A percentile compares a stretch with the other conserved stretches of the same genome.
Evolutionary conservation across 495 filamentous ascomycete species (phyloP).

Genomic region (Neurospora sp.): DNA sequence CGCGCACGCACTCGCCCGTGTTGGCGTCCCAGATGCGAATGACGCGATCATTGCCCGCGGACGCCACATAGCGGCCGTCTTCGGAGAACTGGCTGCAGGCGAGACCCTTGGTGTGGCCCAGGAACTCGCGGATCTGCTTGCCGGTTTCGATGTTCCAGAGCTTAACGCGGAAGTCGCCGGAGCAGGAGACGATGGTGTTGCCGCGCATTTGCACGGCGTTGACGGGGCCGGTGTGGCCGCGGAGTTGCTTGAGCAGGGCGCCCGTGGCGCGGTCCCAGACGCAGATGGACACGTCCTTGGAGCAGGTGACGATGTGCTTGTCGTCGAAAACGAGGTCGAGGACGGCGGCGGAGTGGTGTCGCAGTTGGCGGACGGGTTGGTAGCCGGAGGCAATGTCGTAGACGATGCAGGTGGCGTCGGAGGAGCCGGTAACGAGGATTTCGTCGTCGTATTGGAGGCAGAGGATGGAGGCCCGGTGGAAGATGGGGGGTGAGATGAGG

Average conservation of each 20-base stretch:
- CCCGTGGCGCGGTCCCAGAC: slow-evolving; percentile 85
- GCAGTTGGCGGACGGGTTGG: slow-evolving; percentile 64
- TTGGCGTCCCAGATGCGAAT: slow-evolving; percentile 92
- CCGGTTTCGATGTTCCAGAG: slow-evolving; percentile 88
- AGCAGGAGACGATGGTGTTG: slow-evolving; percentile 82
- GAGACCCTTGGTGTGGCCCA: slow-evolving; percentile 76
- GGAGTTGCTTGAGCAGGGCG: slow-evolving; percentile 58
- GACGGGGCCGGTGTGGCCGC: slow-evolving; percentile 80
- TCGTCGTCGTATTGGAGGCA: slow-evolving; percentile 90
- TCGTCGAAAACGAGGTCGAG: slow-evolving; percentile 88
- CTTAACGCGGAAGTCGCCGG: slow-evolving; percentile 84
- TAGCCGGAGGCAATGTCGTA: slow-evolving; percentile 74
- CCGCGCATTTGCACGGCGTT: slow-evolving; percentile 92
- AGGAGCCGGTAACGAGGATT: slow-evolving; percentile 90
- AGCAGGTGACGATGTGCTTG: slow-evolving; percentile 88
- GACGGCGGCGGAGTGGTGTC: slow-evolving; percentile 73
- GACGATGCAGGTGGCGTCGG: slow-evolving; percentile 82
- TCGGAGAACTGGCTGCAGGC: slow-evolving; percentile 94
- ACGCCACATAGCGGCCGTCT: slow-evolving; percentile 78
- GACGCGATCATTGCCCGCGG: slow-evolving; percentile 85
- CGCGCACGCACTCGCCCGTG: slow-evolving; percentile 71
- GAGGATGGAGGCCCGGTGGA: slow-evolving; percentile 84
- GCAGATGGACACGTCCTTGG: slow-evolving; percentile 84
- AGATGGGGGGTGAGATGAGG: slow-evolving; percentile 37
- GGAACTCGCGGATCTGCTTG: slow-evolving; percentile 76